A percentile compares a stretch with the other conserved stretches of the same genome.
phyloP scores from a whole-genome alignment of 495 filamentous ascomycete genomes.

The Hypomontagnella submonticulosa region DNA sequence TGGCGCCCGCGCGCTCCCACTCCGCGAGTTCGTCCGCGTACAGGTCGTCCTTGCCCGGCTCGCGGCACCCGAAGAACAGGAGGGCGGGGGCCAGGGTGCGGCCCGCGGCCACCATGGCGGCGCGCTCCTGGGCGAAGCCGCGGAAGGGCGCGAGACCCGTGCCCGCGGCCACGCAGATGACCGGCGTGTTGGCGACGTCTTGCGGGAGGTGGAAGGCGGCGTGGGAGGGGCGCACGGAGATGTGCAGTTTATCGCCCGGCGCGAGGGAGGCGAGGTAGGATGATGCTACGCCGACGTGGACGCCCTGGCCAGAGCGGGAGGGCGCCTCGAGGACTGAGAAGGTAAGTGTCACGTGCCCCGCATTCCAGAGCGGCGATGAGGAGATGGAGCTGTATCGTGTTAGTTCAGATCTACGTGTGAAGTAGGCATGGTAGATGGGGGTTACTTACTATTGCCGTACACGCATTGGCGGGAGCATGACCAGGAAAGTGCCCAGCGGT shows the following conservation, averaged over 20 bases:
- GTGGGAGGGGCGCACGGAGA: constrained; percentile 68
- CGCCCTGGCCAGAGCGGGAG: constrained; percentile 60
- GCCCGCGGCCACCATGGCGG: constrained; percentile 63
- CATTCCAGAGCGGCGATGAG: constrained; percentile 72
- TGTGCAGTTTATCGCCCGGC: constrained; percentile 69
- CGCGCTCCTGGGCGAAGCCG: constrained; percentile 76
- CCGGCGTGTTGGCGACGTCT: constrained; percentile 68
- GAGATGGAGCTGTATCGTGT: constrained; percentile 70
- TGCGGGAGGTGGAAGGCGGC: constrained; percentile 73
- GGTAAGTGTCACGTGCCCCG: constrained; percentile 70
- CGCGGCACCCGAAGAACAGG: constrained; percentile 72
- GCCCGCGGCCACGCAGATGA: constrained; percentile 71
- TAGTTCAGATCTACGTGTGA: constrained; percentile 5
- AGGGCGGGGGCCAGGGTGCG: constrained; percentile 66
- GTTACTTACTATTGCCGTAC: constrained; percentile 71
- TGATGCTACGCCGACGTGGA: constrained; percentile 68
- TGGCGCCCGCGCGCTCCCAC: constrained; percentile 69
- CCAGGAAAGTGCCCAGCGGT: constrained; percentile 70
- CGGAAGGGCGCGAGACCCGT: constrained; percentile 74
- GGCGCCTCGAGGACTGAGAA: constrained; percentile 71
- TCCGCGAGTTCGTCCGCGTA: constrained; percentile 67
- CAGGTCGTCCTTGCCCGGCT: constrained; percentile 66
- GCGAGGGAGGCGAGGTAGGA: constrained; percentile 69
- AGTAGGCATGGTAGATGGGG: not conserved
- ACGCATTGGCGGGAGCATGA: constrained; percentile 78